A percentile compares a stretch with the other conserved stretches of the same genome.
Conservation (phyloP, 495 filamentous ascomycete species). For the Hypoxylon trugodes region DNA sequence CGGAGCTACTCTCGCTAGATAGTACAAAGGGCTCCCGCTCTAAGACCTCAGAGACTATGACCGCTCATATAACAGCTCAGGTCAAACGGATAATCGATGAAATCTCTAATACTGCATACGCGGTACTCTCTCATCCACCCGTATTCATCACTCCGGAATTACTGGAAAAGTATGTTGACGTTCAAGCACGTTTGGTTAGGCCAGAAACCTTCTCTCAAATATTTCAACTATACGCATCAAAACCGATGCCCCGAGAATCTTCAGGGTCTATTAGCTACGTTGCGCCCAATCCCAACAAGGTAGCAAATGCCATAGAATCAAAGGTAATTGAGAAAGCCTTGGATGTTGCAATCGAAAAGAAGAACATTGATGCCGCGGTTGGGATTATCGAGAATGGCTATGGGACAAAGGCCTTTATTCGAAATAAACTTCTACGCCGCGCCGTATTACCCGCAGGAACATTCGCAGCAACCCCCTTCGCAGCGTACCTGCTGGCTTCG, state of each 20-base stretch:
- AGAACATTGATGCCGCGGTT: slow-evolving; percentile 77
- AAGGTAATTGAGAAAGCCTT: slow-evolving; percentile 74
- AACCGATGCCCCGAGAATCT: slow-evolving; percentile 73
- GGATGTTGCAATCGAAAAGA: slow-evolving; percentile 75
- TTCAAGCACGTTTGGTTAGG: slow-evolving; percentile 73
- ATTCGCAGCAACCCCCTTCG: slow-evolving; percentile 68
- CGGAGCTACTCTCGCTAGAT: slow-evolving; percentile 43
- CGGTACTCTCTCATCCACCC: slow-evolving; percentile 73
- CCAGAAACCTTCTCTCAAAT: slow-evolving; percentile 79
- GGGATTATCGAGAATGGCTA: slow-evolving; percentile 83
- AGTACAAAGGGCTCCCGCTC: background rate
- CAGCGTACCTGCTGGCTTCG: slow-evolving; percentile 72
- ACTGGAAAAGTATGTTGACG: slow-evolving; percentile 73
- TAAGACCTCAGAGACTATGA: background rate
- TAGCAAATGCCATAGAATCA: slow-evolving; percentile 74
- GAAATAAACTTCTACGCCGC: slow-evolving; percentile 65
- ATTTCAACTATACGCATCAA: slow-evolving; percentile 84
- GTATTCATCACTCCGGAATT: slow-evolving; percentile 82
- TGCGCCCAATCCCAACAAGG: slow-evolving; percentile 69
- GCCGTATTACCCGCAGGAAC: slow-evolving; percentile 51
- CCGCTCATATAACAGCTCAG: slow-evolving; percentile 9
- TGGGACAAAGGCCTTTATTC: slow-evolving; percentile 73
- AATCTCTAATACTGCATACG: slow-evolving; percentile 65
- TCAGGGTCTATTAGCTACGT: slow-evolving; percentile 66
- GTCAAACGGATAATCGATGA: slow-evolving; percentile 49